Conservation (phyloP, 31 red algal genomes). For the Endocladia muricata region DNA sequence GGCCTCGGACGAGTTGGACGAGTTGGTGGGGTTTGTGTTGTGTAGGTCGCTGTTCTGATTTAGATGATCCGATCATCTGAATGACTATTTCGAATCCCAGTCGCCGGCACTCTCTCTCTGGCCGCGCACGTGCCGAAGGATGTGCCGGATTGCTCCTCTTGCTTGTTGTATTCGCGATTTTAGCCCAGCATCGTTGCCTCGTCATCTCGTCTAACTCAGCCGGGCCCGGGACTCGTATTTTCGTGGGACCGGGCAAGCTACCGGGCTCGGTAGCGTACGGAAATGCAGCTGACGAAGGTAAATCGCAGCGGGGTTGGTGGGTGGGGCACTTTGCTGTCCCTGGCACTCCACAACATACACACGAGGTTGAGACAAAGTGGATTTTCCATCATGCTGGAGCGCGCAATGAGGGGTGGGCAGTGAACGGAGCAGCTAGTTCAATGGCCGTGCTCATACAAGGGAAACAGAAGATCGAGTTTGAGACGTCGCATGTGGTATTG, state of each 20-base stretch:
- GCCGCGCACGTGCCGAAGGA: conserved; percentile 35
- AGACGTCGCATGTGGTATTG: conserved; percentile 38
- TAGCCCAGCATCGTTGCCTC: conserved; percentile 34
- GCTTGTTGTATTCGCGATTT: conserved; percentile 31
- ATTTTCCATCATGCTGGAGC: conserved; percentile 19
- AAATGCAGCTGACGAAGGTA: conserved; percentile 36
- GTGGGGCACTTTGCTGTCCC: conserved; percentile 57
- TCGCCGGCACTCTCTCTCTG: conserved; percentile 5
- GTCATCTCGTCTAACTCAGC: no score
- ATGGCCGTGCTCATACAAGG: conserved; percentile 68
- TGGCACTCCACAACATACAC: not conserved
- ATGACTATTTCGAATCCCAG: no score
- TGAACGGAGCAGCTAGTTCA: conserved; percentile 41
- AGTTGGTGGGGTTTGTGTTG: no score
- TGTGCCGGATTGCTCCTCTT: conserved; percentile 48
- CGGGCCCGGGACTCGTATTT: no score
- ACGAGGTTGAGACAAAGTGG: conserved; percentile 66
- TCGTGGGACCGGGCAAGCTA: not conserved
- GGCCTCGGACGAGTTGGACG: no score
- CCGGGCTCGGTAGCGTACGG: conserved; percentile 31
- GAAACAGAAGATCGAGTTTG: conserved; percentile 56
- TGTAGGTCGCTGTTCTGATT: no score
- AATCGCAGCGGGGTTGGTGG: conserved; percentile 40
- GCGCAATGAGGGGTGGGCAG: conserved; percentile 38
- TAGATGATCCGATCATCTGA: no score